Percentiles rank a stretch among this genome's conserved stretches.
Evolutionary conservation across 257 asterid genomes (phyloP).

Genomic region (Solanum medicagineum): DNA sequence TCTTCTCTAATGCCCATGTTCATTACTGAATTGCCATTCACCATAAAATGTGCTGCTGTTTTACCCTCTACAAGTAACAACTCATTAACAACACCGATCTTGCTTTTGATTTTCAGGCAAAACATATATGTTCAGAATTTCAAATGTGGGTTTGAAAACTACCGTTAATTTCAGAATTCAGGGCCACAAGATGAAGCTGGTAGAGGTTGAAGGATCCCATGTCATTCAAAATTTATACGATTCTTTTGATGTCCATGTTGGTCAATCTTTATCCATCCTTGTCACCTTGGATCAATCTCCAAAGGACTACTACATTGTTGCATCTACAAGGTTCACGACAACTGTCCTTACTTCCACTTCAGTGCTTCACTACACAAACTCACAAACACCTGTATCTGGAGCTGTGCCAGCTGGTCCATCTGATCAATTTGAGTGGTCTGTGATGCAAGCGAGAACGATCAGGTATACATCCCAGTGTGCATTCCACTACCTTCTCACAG

Average conservation of each 20-base stretch:
- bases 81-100: neutral
- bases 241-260: constrained; percentile 42
- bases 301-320: constrained; percentile 39
- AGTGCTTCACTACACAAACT: constrained; percentile 29
- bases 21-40: neutral
- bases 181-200: constrained; percentile 34
- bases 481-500: neutral
- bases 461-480: constrained; percentile 7
- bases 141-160: constrained; percentile 29
- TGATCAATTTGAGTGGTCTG: constrained; percentile 23
- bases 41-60: neutral
- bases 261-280: constrained; percentile 44
- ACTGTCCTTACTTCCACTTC: constrained; percentile 18
- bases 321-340: constrained; percentile 13
- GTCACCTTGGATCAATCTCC: constrained; percentile 36
- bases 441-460: constrained; percentile 40
- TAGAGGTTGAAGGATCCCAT: constrained; percentile 53
- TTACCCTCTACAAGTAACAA: neutral
- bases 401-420: constrained; percentile 32
- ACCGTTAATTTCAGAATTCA: constrained; percentile 43
- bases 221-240: constrained; percentile 31
- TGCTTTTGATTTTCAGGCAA: constrained; percentile 16
- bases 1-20: neutral
- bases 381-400: constrained; percentile 16
- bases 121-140: constrained; percentile 33